These are phyloP conservation scores for Candida maesae DNA, from an alignment of 805 yeast species.

Conservation along the genomic window DNA sequence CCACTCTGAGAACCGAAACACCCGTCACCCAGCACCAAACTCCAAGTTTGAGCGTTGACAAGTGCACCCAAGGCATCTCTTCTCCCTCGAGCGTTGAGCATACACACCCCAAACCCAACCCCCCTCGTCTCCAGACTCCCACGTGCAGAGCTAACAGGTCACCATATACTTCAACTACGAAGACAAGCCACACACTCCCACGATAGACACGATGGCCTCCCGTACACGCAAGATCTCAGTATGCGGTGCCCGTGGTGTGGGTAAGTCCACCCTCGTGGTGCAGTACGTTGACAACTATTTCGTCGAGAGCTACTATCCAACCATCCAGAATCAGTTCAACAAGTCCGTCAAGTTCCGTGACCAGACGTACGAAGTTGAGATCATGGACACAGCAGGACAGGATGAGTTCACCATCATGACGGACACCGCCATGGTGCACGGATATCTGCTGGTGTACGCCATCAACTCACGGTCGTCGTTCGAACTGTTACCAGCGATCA, in stretches of 20 bases:
- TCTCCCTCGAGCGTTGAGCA: too few relatives aligned
- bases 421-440: slow-evolving; percentile 77
- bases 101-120: background rate
- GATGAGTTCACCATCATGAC: slow-evolving; percentile 82
- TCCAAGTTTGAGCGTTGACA: too few relatives aligned
- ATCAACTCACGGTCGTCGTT: slow-evolving; percentile 76
- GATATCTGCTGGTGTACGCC: slow-evolving; percentile 77
- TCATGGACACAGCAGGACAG: slow-evolving; percentile 91
- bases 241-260: slow-evolving; percentile 85
- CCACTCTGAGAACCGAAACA: too few relatives aligned
- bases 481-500: slow-evolving; percentile 67
- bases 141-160: background rate
- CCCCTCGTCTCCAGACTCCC: background rate
- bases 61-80: too few relatives aligned
- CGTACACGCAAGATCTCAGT: slow-evolving; percentile 72
- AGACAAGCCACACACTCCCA: background rate
- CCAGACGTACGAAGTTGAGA: slow-evolving; percentile 76
- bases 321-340: slow-evolving; percentile 81
- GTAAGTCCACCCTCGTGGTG: slow-evolving; percentile 80
- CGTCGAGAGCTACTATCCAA: slow-evolving; percentile 86
- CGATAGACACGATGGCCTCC: slow-evolving; percentile 22
- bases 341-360: slow-evolving; percentile 66
- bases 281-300: slow-evolving; percentile 86
- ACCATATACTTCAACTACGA: slow-evolving; percentile 15
- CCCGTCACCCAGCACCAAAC: too few relatives aligned